Conservation (phyloP, 139 green algal genomes). For the Chloropicon primus region DNA sequence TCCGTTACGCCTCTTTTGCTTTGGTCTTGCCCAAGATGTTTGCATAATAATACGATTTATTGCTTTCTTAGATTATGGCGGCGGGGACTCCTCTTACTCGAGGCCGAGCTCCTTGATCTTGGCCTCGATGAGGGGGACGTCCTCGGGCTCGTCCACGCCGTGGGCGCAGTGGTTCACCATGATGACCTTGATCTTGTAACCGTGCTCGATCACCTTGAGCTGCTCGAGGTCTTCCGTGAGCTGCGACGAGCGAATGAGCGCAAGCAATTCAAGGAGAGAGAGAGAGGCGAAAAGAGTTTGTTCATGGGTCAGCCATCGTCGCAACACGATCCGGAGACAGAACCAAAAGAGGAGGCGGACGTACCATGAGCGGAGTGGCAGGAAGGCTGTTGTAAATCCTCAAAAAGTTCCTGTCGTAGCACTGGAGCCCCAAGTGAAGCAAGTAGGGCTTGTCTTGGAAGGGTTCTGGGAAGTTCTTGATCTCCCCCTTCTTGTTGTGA, state of each 20-base stretch:
- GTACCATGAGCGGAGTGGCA: constrained; percentile 23
- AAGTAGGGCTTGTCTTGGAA: constrained; percentile 36
- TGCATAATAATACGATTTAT: no score
- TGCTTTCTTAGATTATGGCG: no score
- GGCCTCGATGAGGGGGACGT: constrained; percentile 39
- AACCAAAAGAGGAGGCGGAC: background rate
- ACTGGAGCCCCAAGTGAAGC: constrained; percentile 50
- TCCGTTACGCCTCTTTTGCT: no score
- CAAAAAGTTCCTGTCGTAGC: constrained; percentile 46
- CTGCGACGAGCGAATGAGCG: constrained; percentile 15
- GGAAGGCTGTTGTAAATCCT: constrained; percentile 31
- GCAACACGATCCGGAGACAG: background rate
- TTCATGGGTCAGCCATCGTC: background rate
- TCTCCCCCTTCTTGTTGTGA: constrained; percentile 43
- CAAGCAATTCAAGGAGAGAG: no score
- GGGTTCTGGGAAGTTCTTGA: constrained; percentile 23
- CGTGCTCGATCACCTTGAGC: constrained; percentile 58
- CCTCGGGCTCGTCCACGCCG: constrained; percentile 47
- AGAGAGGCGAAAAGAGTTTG: no score
- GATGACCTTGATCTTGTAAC: constrained; percentile 59
- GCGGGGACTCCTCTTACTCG: no score
- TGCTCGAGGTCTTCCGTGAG: constrained; percentile 61
- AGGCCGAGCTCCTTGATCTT: constrained; percentile 23
- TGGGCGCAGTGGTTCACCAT: constrained; percentile 47
- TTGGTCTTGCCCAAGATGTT: no score